These are phyloP conservation scores for Cladophialophora carrionii DNA, from an alignment of 2,329 filamentous ascomycete genomes.

Conservation along the genomic window DNA sequence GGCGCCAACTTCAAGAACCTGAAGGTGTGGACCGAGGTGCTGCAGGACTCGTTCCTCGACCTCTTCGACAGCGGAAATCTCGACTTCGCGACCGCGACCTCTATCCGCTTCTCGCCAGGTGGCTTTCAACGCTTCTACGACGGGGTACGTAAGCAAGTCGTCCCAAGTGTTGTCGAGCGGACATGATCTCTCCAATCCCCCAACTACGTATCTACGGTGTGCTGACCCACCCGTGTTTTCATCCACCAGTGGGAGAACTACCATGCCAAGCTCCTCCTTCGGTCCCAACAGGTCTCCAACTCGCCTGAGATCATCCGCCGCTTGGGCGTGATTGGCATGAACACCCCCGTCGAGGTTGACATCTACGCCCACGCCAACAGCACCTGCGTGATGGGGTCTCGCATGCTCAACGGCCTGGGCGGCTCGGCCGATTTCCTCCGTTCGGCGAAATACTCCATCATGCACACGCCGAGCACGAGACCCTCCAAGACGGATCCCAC, in stretches of 20 bases:
- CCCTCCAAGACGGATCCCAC: slow-evolving; percentile 81
- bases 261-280: slow-evolving; percentile 78
- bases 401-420: slow-evolving; percentile 85
- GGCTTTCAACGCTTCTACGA: slow-evolving; percentile 91
- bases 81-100: slow-evolving; percentile 87
- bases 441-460: slow-evolving; percentile 80
- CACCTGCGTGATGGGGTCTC: slow-evolving; percentile 84
- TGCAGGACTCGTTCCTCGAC: slow-evolving; percentile 90
- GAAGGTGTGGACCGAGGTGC: slow-evolving; percentile 90
- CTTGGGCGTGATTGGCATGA: slow-evolving; percentile 89
- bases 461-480: slow-evolving; percentile 84
- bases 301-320: slow-evolving; percentile 87
- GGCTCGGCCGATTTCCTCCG: slow-evolving; percentile 82
- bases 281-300: slow-evolving; percentile 87
- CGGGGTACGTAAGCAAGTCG: slow-evolving; percentile 26
- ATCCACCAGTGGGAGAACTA: slow-evolving; percentile 68
- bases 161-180: neutral
- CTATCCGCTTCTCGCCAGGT: slow-evolving; percentile 86
- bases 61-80: slow-evolving; percentile 86
- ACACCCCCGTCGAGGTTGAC: slow-evolving; percentile 91
- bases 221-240: neutral
- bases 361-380: slow-evolving; percentile 93
- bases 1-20: slow-evolving; percentile 81
- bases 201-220: neutral
- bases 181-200: too few relatives aligned